Evolutionary conservation across 2,329 filamentous ascomycete genomes (phyloP).

Genomic region (Hymenoscyphus fraxineus): DNA sequence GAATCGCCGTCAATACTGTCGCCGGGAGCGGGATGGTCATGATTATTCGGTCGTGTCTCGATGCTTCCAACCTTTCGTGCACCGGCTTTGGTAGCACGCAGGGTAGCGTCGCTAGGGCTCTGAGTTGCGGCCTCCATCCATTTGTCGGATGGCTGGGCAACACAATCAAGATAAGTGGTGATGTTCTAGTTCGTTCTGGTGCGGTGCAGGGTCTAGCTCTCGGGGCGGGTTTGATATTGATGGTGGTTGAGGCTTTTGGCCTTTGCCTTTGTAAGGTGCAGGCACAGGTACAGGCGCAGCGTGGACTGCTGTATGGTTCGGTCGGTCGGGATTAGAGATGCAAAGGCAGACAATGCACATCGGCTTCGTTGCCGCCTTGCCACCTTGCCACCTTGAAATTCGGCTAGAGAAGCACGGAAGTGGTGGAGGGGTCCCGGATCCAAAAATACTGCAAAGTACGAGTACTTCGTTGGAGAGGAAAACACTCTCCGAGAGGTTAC

Average conservation of each 20-base stretch:
- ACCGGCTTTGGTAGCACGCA: neutral
- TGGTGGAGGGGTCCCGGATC: neutral
- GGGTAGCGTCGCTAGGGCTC: slow-evolving; percentile 1
- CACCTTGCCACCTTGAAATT: neutral
- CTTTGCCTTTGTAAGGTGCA: neutral
- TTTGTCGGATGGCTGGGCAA: slow-evolving; percentile 23
- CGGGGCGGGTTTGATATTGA: slow-evolving; percentile 21
- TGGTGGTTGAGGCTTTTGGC: slow-evolving; percentile 5
- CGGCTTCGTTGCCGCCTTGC: no score
- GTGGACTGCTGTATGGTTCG: no score
- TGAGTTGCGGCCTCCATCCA: slow-evolving; percentile 29
- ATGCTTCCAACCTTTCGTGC: neutral
- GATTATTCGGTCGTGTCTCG: neutral
- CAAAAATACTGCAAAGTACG: neutral
- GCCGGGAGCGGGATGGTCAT: neutral
- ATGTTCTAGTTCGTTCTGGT: neutral
- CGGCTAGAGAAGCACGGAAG: neutral
- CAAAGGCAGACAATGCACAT: neutral
- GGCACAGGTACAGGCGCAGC: neutral
- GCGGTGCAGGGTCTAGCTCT: slow-evolving; percentile 1
- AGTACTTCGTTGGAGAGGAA: neutral
- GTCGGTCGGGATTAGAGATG: neutral
- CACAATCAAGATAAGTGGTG: slow-evolving; percentile 8
- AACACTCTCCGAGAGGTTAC: neutral
- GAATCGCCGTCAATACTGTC: slow-evolving; percentile 12